Conservation (phyloP, 805 yeast species). For the Yarrowia divulgata region DNA sequence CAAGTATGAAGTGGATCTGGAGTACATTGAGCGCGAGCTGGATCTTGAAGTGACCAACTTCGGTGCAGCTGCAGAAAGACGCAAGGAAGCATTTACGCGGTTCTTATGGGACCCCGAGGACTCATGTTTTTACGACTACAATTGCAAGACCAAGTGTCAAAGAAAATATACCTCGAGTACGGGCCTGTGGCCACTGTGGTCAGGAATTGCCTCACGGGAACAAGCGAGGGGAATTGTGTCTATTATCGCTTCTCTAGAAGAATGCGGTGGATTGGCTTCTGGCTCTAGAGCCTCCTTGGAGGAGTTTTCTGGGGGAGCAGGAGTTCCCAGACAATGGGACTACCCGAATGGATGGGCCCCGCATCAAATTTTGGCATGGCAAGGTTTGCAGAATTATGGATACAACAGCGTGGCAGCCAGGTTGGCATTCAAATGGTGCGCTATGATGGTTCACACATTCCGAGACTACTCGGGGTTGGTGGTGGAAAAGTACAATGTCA, state of each 20-base stretch:
- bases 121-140: constrained; percentile 84
- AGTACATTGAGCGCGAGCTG: constrained; percentile 54
- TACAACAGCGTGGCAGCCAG: constrained; percentile 69
- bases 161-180: constrained; percentile 84
- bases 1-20: constrained; percentile 90
- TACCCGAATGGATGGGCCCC: constrained; percentile 99
- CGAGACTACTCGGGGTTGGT: constrained; percentile 94
- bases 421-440: constrained; percentile 86
- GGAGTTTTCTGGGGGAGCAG: constrained; percentile 60
- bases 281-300: constrained; percentile 83
- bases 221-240: constrained; percentile 63
- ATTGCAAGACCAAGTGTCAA: constrained; percentile 63
- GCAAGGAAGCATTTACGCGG: constrained; percentile 65
- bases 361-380: constrained; percentile 94
- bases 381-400: constrained; percentile 78
- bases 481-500: constrained; percentile 93
- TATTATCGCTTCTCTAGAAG: constrained; percentile 61
- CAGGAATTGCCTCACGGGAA: constrained; percentile 67
- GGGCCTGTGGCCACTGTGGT: constrained; percentile 91
- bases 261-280: constrained; percentile 85
- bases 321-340: constrained; percentile 98
- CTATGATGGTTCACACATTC: constrained; percentile 84
- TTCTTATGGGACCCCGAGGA: constrained; percentile 85
- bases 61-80: constrained; percentile 61
- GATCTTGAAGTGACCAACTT: constrained; percentile 63